Evolutionary conservation across 2,329 filamentous ascomycete genomes (phyloP).

Genomic region (Ploettnerulaceae sp.): DNA sequence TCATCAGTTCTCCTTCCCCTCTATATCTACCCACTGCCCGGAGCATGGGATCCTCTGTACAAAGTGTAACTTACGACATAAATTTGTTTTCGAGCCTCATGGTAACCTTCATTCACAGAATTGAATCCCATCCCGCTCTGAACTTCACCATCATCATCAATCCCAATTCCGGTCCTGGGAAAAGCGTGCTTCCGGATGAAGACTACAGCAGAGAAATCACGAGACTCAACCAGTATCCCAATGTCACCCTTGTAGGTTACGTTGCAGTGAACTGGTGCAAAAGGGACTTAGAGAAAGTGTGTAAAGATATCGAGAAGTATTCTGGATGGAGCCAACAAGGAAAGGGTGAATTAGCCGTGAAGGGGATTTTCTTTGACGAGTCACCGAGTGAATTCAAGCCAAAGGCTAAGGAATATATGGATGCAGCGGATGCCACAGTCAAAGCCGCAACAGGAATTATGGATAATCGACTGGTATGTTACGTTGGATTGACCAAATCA

Average conservation of each 20-base stretch:
- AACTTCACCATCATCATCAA: conserved; percentile 14
- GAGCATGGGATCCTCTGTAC: conserved; percentile 21
- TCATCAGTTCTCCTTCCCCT: conserved; percentile 23
- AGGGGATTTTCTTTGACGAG: conserved; percentile 23
- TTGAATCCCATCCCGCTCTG: conserved; percentile 4
- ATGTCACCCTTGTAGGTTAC: conserved; percentile 8
- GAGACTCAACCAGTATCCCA: conserved; percentile 5
- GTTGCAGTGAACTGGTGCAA: conserved; percentile 9
- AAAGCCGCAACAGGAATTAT: conserved; percentile 10
- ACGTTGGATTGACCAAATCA: neutral
- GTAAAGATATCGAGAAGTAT: conserved; percentile 15
- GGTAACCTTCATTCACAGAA: conserved; percentile 3
- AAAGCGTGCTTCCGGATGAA: conserved; percentile 3
- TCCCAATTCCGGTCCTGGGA: conserved; percentile 11
- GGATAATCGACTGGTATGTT: conserved; percentile 11
- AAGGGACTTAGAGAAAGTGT: conserved; percentile 7
- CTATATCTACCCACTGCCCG: conserved; percentile 22
- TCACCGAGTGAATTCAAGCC: conserved; percentile 15
- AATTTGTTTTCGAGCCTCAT: too few species aligned
- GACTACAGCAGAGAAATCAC: conserved; percentile 8
- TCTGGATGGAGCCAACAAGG: conserved; percentile 12
- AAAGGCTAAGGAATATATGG: conserved; percentile 8
- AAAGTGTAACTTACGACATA: conserved; percentile 8
- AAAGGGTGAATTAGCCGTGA: conserved; percentile 9
- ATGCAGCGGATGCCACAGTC: conserved; percentile 7